These are phyloP conservation scores for Nakazawaea laoshanensis DNA, from an alignment of 805 yeast genomes.

Conservation along the genomic window DNA sequence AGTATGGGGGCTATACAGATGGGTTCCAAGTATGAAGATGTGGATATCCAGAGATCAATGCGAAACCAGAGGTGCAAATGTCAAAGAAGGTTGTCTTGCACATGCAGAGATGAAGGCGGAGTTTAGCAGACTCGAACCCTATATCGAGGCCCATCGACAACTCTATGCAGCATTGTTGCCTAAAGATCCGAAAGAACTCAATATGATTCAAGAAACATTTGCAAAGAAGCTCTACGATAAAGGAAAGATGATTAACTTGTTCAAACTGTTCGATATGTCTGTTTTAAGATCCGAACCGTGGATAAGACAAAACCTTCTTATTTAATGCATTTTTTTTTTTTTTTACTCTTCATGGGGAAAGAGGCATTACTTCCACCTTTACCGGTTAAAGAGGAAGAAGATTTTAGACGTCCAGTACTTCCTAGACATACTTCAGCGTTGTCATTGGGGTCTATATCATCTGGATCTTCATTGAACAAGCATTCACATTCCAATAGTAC, in stretches of 20 bases:
- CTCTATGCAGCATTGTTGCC: slow-evolving; percentile 1
- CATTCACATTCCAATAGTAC: slow-evolving; percentile 7
- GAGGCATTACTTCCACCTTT: no score
- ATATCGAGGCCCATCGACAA: neutral
- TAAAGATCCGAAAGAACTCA: slow-evolving; percentile 1
- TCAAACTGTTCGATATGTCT: slow-evolving; percentile 1
- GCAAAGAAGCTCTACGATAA: slow-evolving; percentile 1
- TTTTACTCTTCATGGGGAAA: no score
- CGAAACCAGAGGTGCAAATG: neutral
- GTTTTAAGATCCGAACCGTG: slow-evolving; percentile 7
- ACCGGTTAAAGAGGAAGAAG: neutral
- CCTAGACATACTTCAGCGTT: slow-evolving; percentile 5
- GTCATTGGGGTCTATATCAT: slow-evolving; percentile 7
- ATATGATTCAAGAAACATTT: slow-evolving; percentile 1
- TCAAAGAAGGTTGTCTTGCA: slow-evolving; percentile 1
- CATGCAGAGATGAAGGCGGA: slow-evolving; percentile 1
- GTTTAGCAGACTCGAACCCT: slow-evolving; percentile 2
- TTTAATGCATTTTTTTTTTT: no score
- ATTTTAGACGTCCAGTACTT: slow-evolving; percentile 6
- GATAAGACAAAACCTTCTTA: slow-evolving; percentile 2
- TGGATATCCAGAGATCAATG: slow-evolving; percentile 3
- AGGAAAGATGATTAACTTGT: neutral
- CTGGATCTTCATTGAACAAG: slow-evolving; percentile 3
- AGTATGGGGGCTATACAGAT: neutral
- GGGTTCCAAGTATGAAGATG: slow-evolving; percentile 1